phyloP scores from a whole-genome alignment of 2,329 filamentous ascomycete species.

The Ascosphaera aggregata region DNA sequence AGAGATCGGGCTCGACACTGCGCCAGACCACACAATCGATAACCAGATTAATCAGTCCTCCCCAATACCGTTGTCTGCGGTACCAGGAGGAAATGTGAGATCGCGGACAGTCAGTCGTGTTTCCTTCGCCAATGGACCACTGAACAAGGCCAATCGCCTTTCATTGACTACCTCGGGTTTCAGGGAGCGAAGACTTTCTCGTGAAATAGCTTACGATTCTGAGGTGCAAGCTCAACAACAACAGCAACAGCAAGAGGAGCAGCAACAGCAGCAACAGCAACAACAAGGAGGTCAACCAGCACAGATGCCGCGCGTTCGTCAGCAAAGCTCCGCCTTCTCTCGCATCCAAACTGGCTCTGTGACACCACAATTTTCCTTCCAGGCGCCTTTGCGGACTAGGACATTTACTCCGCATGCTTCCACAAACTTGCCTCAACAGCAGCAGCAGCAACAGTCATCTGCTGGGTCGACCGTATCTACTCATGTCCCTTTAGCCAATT shows the following conservation, averaged over 20 bases:
- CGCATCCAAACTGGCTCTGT: neutral
- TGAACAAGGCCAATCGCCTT: neutral
- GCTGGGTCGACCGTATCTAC: constrained; percentile 14
- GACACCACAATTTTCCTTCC: neutral
- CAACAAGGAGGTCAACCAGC: constrained; percentile 1
- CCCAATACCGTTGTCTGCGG: neutral
- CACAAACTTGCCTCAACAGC: constrained; percentile 8
- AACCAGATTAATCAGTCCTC: neutral
- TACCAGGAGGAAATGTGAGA: neutral
- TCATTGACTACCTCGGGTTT: neutral
- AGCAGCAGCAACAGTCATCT: constrained; percentile 15
- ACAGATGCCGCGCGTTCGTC: neutral
- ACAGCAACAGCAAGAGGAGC: constrained; percentile 4
- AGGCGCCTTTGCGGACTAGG: constrained; percentile 5
- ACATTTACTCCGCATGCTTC: neutral
- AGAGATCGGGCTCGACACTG: neutral
- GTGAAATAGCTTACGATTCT: neutral
- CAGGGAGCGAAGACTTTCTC: neutral
- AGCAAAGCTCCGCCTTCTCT: neutral
- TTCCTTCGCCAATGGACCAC: neutral
- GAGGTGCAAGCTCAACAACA: constrained; percentile 6
- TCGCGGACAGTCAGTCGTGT: neutral
- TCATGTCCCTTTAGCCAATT: constrained; percentile 13
- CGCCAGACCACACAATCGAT: neutral
- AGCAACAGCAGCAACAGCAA: constrained; percentile 5